Evolutionary conservation across 495 filamentous ascomycete genomes (phyloP), one percentile per base, ranked within the genome.

Genomic region (Lasiosphaeria miniovina): DNA sequence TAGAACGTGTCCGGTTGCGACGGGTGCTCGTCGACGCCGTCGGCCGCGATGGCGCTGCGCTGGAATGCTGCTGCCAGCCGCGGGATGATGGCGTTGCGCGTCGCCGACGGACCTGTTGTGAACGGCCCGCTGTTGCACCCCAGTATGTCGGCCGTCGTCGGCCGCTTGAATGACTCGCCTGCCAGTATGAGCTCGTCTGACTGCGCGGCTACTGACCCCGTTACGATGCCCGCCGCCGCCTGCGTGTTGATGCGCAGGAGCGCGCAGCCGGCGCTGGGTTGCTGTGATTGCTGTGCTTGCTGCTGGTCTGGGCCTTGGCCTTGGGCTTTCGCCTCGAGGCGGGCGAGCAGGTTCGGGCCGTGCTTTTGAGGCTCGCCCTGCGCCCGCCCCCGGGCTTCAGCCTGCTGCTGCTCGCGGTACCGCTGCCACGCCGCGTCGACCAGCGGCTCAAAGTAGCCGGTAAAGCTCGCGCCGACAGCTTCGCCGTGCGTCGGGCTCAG

Each of bases 91-190:
- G 89, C 86, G 33, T 87, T 86, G 3, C 89, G 79, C 43, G 77
- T 73, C 0, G 77, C 72, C n/a, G 79, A 79, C 4, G 75, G 73
- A 0, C 77, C 77, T 4, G 82, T 83, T 3, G 77, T 65, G 65
- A 93, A 93, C 0, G 88, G 85, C 0, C 89, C 89, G 41, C 79
- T 85, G 64, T 84, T 89, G 75, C 88, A 90, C 51, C 82, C 83
- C 61, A 90, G 82, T 62, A 93, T 88, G 65, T 91, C 89, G 3
- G 74, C 77, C 5, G 84, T 82, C 14, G 74, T 78, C 4, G 89
- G 89, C 55, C 81, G 74, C 5, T 43, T 40, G 66, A 90, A 92
- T 0, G 61, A 60, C 58, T 83, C 82, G 5, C 70, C 75, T 4
- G 74, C 81, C 3, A 82, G 59, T 7, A 61, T 48, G 4, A 79